Conservation (phyloP, 2,329 filamentous ascomycete genomes). For the Nothophaeocryptopus gaeumannii region DNA sequence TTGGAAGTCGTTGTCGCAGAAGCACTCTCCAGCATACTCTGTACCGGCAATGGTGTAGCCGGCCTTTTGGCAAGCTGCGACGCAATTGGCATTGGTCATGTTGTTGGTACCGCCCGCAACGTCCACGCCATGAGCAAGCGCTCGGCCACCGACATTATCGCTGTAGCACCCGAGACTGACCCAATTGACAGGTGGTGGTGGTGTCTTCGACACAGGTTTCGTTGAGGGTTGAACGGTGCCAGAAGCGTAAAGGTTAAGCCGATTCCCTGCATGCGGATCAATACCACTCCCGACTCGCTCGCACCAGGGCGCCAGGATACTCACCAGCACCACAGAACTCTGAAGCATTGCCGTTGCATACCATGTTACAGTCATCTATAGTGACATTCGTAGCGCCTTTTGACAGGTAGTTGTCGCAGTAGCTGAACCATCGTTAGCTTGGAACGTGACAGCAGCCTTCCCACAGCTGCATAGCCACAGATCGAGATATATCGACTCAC, state of each 20-base stretch:
- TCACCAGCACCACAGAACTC: slow-evolving; percentile 30
- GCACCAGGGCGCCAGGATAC: neutral
- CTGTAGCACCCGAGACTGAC: slow-evolving; percentile 26
- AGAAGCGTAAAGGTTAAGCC: slow-evolving; percentile 27
- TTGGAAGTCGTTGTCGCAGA: slow-evolving; percentile 25
- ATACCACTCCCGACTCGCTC: neutral
- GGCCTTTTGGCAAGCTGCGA: slow-evolving; percentile 15
- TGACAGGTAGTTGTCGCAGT: slow-evolving; percentile 30
- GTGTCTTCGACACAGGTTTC: slow-evolving; percentile 19
- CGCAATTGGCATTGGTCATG: slow-evolving; percentile 24
- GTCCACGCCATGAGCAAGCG: slow-evolving; percentile 19
- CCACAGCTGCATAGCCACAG: too few species aligned
- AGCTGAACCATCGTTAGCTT: slow-evolving; percentile 29
- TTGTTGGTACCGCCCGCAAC: slow-evolving; percentile 16
- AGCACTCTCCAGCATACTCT: slow-evolving; percentile 25
- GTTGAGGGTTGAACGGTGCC: slow-evolving; percentile 22
- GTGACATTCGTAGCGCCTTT: slow-evolving; percentile 17
- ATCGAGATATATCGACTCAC: slow-evolving; percentile 17
- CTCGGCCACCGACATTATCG: slow-evolving; percentile 21
- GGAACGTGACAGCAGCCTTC: too few species aligned
- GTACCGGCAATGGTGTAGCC: slow-evolving; percentile 25
- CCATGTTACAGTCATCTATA: slow-evolving; percentile 29
- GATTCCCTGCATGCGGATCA: slow-evolving; percentile 14
- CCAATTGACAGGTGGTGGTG: slow-evolving; percentile 26
- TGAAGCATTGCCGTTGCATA: slow-evolving; percentile 29